Percentiles rank a stretch among this genome's conserved stretches.
Evolutionary conservation across 768 basidiomycete genomes (phyloP).

Genomic region (Mycena rebaudengoi): DNA sequence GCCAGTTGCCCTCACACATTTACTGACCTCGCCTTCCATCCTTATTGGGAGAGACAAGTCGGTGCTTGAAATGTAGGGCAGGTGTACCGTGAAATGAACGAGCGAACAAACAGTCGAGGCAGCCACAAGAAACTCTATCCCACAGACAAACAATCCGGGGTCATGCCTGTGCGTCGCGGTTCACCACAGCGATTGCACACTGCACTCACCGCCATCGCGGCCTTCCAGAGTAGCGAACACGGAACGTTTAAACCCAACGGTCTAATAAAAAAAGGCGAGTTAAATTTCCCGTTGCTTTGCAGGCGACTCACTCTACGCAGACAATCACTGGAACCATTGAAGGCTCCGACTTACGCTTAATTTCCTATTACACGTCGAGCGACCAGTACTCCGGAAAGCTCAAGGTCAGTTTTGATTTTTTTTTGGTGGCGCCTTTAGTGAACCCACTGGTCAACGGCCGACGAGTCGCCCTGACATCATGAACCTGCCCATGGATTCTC

Average conservation of each 20-base stretch:
- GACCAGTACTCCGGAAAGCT: constrained; percentile 78
- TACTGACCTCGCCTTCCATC: too few relatives aligned
- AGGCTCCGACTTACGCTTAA: constrained; percentile 81
- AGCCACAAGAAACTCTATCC: constrained; percentile 60
- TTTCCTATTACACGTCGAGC: constrained; percentile 85
- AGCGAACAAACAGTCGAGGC: constrained; percentile 66
- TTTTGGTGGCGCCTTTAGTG: constrained; percentile 9
- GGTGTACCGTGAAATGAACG: constrained; percentile 86
- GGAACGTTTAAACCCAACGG: constrained; percentile 76
- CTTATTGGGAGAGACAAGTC: too few relatives aligned
- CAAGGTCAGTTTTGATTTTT: constrained; percentile 49
- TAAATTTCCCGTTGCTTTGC: constrained; percentile 1
- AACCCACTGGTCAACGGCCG: constrained; percentile 56
- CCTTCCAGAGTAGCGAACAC: constrained; percentile 50
- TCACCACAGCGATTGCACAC: constrained; percentile 47
- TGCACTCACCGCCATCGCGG: constrained; percentile 36
- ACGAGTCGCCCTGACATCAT: constrained; percentile 77
- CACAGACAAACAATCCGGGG: constrained; percentile 54
- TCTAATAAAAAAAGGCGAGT: constrained; percentile 79
- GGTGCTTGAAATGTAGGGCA: too few relatives aligned
- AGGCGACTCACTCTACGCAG: constrained; percentile 47
- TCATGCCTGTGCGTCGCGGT: constrained; percentile 44
- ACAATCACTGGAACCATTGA: constrained; percentile 88
- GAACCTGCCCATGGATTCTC: constrained; percentile 74
- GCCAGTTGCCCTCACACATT: too few relatives aligned